These are phyloP conservation scores for Penicillium nucicola DNA, from an alignment of 495 filamentous ascomycete genomes.

Conservation along the genomic window DNA sequence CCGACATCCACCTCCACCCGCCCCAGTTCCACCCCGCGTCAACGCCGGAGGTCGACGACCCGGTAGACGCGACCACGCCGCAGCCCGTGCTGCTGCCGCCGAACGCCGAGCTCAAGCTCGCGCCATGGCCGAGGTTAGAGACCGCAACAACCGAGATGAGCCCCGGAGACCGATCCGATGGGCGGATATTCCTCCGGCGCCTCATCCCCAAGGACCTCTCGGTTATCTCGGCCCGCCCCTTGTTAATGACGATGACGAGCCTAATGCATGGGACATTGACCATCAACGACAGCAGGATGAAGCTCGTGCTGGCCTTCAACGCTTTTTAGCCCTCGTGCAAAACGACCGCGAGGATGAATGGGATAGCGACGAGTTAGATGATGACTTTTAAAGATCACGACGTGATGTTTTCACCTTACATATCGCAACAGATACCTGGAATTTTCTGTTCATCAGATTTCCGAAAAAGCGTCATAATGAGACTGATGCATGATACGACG, in stretches of 20 bases:
- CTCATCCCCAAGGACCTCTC: neutral
- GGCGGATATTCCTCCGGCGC: neutral
- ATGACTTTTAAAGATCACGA: constrained; percentile 25
- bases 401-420: neutral
- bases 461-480: no score
- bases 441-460: no score
- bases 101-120: constrained; percentile 43
- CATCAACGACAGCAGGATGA: constrained; percentile 5
- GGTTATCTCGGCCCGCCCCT: constrained; percentile 9
- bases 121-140: constrained; percentile 42
- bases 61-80: constrained; percentile 26
- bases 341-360: constrained; percentile 62
- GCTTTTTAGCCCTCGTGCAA: constrained; percentile 51
- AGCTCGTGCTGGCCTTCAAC: constrained; percentile 39
- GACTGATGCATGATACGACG: no score
- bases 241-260: neutral
- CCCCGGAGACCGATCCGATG: neutral
- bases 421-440: no score
- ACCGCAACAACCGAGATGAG: constrained; percentile 14
- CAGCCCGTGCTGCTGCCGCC: constrained; percentile 39
- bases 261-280: neutral
- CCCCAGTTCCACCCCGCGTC: constrained; percentile 37
- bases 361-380: constrained; percentile 61
- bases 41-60: constrained; percentile 22
- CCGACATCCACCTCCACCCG: constrained; percentile 41